Conservation (phyloP, 1,139 yeast species). For the Candida sanyaensis region DNA sequence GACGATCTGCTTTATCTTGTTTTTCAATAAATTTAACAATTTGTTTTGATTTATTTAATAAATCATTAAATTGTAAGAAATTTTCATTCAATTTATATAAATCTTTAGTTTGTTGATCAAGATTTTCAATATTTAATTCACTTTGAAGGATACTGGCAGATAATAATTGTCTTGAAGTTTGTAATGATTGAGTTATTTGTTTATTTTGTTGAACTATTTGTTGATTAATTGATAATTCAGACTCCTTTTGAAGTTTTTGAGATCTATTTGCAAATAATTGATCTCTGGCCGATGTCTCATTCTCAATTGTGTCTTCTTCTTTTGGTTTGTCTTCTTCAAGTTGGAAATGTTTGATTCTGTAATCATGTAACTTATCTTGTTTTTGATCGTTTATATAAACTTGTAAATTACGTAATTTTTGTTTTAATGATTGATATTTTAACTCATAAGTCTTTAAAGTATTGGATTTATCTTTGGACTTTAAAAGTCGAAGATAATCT, state of each 20-base stretch:
- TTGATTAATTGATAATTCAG: conserved; percentile 23
- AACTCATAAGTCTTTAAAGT: conserved; percentile 21
- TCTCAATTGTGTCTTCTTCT: background rate
- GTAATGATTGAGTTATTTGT: conserved; percentile 54
- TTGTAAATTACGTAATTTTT: conserved; percentile 27
- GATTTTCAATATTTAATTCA: conserved; percentile 59
- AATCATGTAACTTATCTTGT: conserved; percentile 28
- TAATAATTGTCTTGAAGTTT: conserved; percentile 56
- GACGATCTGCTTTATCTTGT: conserved; percentile 65
- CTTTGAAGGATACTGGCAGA: conserved; percentile 58
- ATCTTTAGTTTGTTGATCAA: conserved; percentile 60
- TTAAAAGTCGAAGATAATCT: conserved; percentile 23
- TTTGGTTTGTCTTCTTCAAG: conserved; percentile 6
- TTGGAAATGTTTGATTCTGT: conserved; percentile 25
- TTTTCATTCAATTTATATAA: conserved; percentile 50
- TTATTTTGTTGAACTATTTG: conserved; percentile 51
- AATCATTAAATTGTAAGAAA: conserved; percentile 54
- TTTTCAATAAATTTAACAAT: conserved; percentile 66
- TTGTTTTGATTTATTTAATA: conserved; percentile 54
- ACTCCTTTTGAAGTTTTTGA: conserved; percentile 12
- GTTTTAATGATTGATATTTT: conserved; percentile 23
- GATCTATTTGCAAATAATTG: conserved; percentile 24
- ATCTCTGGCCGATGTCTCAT: conserved; percentile 8
- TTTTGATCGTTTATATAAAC: conserved; percentile 25
- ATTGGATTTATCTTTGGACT: conserved; percentile 11